These are phyloP conservation scores for Verticillium nonalfalfae DNA, from an alignment of 2,329 filamentous ascomycete genomes.

Conservation along the genomic window DNA sequence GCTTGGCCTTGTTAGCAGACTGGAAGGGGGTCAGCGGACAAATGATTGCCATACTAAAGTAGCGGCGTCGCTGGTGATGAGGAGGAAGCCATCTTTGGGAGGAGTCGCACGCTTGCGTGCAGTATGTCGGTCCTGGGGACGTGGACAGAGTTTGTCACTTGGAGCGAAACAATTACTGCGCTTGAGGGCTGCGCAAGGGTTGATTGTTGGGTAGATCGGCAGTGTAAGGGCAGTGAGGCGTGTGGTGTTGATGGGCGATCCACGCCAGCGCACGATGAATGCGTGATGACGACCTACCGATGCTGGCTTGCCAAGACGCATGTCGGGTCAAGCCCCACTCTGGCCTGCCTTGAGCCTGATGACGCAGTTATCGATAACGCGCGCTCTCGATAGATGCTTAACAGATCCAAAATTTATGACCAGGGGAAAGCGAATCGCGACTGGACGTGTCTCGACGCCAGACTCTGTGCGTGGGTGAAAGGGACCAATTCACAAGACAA, in stretches of 20 bases:
- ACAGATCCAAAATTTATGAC: conserved; percentile 9
- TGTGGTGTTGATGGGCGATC: neutral
- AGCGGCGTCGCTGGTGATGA: conserved; percentile 61
- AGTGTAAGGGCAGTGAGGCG: neutral
- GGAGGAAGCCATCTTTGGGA: conserved; percentile 58
- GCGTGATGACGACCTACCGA: conserved; percentile 11
- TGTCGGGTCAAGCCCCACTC: neutral
- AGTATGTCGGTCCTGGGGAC: neutral
- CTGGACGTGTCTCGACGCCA: neutral
- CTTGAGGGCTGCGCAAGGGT: neutral
- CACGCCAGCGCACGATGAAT: conserved; percentile 1
- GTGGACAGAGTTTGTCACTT: neutral
- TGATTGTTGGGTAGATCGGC: neutral
- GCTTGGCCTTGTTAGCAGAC: conserved; percentile 37
- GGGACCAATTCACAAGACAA: neutral
- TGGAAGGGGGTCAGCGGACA: neutral
- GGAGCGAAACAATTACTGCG: neutral
- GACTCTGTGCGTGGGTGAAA: conserved; percentile 1
- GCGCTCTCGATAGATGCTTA: conserved; percentile 1
- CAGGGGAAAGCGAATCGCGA: neutral
- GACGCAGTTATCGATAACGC: conserved; percentile 3
- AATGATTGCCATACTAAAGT: conserved; percentile 57
- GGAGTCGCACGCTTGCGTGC: neutral
- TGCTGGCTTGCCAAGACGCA: conserved; percentile 7
- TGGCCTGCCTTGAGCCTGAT: neutral